Percentiles rank a stretch among this genome's conserved stretches.
These are phyloP conservation scores for Hirsutella minnesotensis DNA, from an alignment of 2,329 filamentous ascomycete genomes.

Conservation along the genomic window DNA sequence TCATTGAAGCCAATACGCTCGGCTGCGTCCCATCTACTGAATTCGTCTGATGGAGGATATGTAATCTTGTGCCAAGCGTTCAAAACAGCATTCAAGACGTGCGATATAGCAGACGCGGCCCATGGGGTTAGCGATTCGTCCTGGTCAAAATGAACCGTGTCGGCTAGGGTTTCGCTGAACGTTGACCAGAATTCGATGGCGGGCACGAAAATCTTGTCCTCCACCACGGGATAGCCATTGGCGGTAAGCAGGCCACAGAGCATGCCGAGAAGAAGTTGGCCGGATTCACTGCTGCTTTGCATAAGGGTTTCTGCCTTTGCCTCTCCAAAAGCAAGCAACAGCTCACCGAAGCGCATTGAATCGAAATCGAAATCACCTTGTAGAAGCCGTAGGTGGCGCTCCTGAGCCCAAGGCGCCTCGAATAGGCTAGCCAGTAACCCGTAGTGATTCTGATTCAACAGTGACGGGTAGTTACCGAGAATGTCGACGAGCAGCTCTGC, in stretches of 20 bases:
- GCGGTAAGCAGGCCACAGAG: conserved; percentile 55
- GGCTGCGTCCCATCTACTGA: conserved; percentile 56
- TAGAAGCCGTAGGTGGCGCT: conserved; percentile 41
- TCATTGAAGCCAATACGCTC: conserved; percentile 57
- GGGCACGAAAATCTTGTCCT: conserved; percentile 64
- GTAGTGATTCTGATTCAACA: conserved; percentile 49
- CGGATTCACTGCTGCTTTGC: conserved; percentile 35
- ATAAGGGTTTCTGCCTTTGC: conserved; percentile 50
- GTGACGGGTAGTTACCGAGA: conserved; percentile 50
- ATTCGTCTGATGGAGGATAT: conserved; percentile 47
- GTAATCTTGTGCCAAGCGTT: conserved; percentile 58
- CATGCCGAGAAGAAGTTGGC: conserved; percentile 40
- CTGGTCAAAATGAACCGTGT: conserved; percentile 38
- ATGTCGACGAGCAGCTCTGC: conserved; percentile 55
- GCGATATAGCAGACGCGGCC: conserved; percentile 44
- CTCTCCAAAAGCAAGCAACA: conserved; percentile 59
- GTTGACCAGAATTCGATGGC: conserved; percentile 74
- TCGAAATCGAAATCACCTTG: conserved; percentile 53
- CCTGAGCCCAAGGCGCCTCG: conserved; percentile 44
- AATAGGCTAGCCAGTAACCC: conserved; percentile 46
- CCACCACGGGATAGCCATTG: conserved; percentile 54
- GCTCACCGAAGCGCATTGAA: conserved; percentile 50
- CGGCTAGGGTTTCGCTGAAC: conserved; percentile 58
- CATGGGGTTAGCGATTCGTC: conserved; percentile 34
- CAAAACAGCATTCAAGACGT: conserved; percentile 53